A percentile compares a stretch with the other conserved stretches of the same genome.
Evolutionary conservation across 2,329 filamentous ascomycete genomes (phyloP).

Genomic region (Cytospora schulzeri): DNA sequence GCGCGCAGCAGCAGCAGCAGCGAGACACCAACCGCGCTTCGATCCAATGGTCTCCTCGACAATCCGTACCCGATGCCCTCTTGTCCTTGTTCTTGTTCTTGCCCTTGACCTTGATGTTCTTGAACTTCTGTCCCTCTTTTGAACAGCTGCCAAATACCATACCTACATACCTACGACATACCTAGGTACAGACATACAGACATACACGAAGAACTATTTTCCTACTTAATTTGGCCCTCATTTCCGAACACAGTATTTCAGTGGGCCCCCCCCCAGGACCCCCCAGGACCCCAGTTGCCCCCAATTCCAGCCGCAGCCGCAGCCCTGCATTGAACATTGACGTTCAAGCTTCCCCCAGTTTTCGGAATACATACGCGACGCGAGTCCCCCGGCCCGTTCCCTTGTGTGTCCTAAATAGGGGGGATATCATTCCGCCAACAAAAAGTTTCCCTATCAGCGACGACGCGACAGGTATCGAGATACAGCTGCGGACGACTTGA

Average conservation of each 20-base stretch:
- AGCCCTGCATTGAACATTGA: conserved; percentile 9
- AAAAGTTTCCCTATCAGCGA: conserved; percentile 23
- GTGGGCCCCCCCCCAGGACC: conserved; percentile 1
- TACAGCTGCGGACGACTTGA: conserved; percentile 61
- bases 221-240: conserved; percentile 14
- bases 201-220: conserved; percentile 17
- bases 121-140: conserved; percentile 26
- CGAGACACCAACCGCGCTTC: conserved; percentile 4
- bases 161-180: no score
- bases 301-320: conserved; percentile 6
- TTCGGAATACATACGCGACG: conserved; percentile 26
- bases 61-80: conserved; percentile 3
- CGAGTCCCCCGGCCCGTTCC: conserved; percentile 24
- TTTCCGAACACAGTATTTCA: conserved; percentile 16
- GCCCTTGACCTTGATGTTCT: neutral
- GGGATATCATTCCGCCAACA: conserved; percentile 26
- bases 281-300: conserved; percentile 1
- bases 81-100: conserved; percentile 10
- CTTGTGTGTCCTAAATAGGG: conserved; percentile 21
- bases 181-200: neutral
- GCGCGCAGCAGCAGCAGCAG: neutral
- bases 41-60: conserved; percentile 16
- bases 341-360: conserved; percentile 26
- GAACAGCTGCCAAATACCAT: conserved; percentile 3
- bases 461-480: conserved; percentile 42